Evolutionary conservation across 352 stramenopile species (phyloP), one percentile per base, ranked within the genome.

Genomic region (Phytophthora syringae): DNA sequence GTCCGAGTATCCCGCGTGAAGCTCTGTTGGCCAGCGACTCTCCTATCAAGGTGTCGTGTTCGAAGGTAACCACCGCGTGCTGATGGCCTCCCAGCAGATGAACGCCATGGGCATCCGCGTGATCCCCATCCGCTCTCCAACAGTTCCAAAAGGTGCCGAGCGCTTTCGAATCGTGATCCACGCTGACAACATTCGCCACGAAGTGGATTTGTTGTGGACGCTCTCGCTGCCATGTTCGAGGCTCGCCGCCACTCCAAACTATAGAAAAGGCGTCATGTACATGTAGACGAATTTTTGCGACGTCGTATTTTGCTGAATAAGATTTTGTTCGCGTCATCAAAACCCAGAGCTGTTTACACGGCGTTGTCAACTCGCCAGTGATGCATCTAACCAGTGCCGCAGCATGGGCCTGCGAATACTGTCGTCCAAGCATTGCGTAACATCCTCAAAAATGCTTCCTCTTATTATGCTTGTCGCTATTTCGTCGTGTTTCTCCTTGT

Each of bases 161-260:
- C 85, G 97, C 28, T 92, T 99, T 66, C 90, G 97, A 36, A 95
- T 99, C 34, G 95, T 99, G 60, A 77, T 99, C 27, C 97, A 99
- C 82, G 79, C 91, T 9, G 81, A 98, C 79, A 99, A 99, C 76
- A 94, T 83, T 2, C 65, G 83, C 5, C 60, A 77, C 7, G 80
- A 99, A 76, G 81, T 99, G 18, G 74, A 93, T 44, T 40, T 44
- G 34, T 74, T 97, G 75, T 90, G 37, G 42, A 42, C 20, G 82
- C 80, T n/a, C 70, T 90, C 11, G 76, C 71, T 13, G 45, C 36
- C 18, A 74, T 89, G 60, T 93, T 93, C n/a, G n/a, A n/a, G n/a
- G n/a, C n/a, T n/a, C n/a, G n/a, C n/a, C n/a, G 40, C 10, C 32
- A 71, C 30, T 61, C 73, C 15, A 83, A 78, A 60, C 60, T 86